A percentile compares a stretch with the other conserved stretches of the same genome.
Conservation (phyloP, 495 filamentous ascomycete species). For the Penicillium silybi region DNA sequence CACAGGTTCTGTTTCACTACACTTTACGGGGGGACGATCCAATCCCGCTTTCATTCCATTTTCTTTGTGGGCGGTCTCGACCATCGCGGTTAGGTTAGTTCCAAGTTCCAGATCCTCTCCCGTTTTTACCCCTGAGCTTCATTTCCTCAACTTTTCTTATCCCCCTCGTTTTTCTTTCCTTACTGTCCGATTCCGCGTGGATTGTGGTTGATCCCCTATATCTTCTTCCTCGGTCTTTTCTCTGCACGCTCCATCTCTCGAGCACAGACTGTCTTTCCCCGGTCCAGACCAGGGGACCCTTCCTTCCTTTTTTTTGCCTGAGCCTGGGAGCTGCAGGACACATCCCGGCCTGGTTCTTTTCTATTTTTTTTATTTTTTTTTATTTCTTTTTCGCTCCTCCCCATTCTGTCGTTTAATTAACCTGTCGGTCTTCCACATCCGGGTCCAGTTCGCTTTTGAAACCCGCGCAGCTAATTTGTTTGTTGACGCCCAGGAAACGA, state of each 20-base stretch:
- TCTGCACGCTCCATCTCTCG: constrained; percentile 1
- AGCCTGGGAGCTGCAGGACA: constrained; percentile 37
- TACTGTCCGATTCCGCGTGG: background rate
- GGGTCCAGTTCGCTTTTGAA: constrained; percentile 12
- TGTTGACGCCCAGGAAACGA: constrained; percentile 16
- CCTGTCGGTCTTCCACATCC: constrained; percentile 14
- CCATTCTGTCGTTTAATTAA: constrained; percentile 5
- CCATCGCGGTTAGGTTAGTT: constrained; percentile 2
- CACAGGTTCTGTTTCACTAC: background rate
- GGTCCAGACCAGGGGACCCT: constrained; percentile 8
- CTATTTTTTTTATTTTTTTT: constrained; percentile 8
- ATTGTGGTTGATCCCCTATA: constrained; percentile 2
- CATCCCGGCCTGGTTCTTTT: constrained; percentile 27
- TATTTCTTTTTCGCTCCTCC: constrained; percentile 7
- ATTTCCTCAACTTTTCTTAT: constrained; percentile 1
- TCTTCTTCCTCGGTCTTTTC: background rate
- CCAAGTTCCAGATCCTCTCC: background rate
- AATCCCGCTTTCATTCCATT: background rate
- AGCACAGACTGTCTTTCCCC: constrained; percentile 10
- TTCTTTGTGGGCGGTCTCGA: constrained; percentile 13
- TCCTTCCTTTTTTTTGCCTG: constrained; percentile 15
- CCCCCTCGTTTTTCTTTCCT: background rate
- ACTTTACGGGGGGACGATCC: background rate
- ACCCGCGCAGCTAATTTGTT: constrained; percentile 6
- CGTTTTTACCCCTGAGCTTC: constrained; percentile 6